Evolutionary conservation across 768 basidiomycete species (phyloP), one percentile per base, ranked within the genome.

Genomic region (Leucogyrophana mollusca): DNA sequence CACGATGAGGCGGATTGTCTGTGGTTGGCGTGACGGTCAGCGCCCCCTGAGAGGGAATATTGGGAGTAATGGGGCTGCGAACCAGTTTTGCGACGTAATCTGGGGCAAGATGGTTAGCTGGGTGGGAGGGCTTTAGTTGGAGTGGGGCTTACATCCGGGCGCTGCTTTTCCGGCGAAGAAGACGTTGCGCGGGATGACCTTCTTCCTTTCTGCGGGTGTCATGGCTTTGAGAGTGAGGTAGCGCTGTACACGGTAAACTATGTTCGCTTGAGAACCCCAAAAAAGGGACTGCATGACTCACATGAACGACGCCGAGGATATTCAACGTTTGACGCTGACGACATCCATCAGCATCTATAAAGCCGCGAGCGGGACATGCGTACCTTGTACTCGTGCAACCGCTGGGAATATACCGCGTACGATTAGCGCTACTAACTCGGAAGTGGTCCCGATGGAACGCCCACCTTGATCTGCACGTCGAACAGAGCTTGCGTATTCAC

Each of bases 101-200:
- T 88, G 37, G 13, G 9, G 32, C 13, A 35, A 4, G 39, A 14
- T 9, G 14, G 40, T 33, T 64, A 45, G 49, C 50, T 47, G 9
- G 52, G 18, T 40, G 16, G 9, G 42, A 22, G 14, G 16, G 33
- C 17, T n/a, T 16, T 10, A 11, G n/a, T 33, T 21, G 27, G 23
- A 16, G 14, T 11, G 21, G 16, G 6, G 71, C 84, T 60, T 61
- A 87, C 86, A 92, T 47, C 84, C 94, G 32, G 95, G 95, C 0
- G 95, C 95, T 43, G 95, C 94, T 65, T 97, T 97, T 52, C 96
- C 95, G 24, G 92, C 95, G 53, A 99, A 98, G 75, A 99, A 89
- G n/a, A 92, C 87, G 16, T 92, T 93, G 43, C 83, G 80, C n/a
- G 83, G 87, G 55, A 79, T 83, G 53, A 87, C 79, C 62, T 88